Evolutionary conservation across 768 basidiomycete species (phyloP).

Genomic region (Mycena venus): DNA sequence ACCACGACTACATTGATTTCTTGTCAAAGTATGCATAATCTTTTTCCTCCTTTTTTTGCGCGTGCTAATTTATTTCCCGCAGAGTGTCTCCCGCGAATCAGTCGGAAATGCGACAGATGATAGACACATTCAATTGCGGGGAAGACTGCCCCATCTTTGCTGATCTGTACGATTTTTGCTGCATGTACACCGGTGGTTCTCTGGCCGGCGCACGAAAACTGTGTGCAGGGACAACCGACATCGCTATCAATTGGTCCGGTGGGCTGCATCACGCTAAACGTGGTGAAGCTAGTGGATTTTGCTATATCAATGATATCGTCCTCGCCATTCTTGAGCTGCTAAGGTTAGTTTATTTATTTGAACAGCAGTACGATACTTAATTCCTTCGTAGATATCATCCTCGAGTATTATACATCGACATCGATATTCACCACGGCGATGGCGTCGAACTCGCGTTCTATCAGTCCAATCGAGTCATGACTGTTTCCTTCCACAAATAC

Average conservation of each 20-base stretch:
- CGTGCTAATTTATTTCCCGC: background rate
- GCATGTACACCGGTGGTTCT: conserved; percentile 93
- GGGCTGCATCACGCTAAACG: conserved; percentile 99
- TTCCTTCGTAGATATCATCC: conserved; percentile 79
- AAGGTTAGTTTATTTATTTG: conserved; percentile 60
- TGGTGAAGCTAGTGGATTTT: conserved; percentile 98
- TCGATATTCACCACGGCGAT: conserved; percentile 99
- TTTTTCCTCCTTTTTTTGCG: background rate
- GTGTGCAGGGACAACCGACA: conserved; percentile 88
- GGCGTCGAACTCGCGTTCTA: conserved; percentile 99
- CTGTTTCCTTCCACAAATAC: conserved; percentile 99
- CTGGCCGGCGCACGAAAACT: conserved; percentile 93
- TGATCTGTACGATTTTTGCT: conserved; percentile 95
- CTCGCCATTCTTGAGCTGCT: conserved; percentile 94
- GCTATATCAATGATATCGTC: conserved; percentile 98
- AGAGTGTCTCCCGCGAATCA: conserved; percentile 88
- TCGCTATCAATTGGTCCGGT: conserved; percentile 99
- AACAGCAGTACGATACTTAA: background rate
- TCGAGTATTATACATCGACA: conserved; percentile 97
- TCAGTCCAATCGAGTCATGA: conserved; percentile 97
- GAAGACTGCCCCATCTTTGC: conserved; percentile 98
- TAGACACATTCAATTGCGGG: conserved; percentile 92
- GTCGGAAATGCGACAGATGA: conserved; percentile 79
- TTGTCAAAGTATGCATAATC: conserved; percentile 77
- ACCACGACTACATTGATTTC: conserved; percentile 96